Conservation (phyloP, 202 grass and related monocot species). For the Digitaria exilis region DNA sequence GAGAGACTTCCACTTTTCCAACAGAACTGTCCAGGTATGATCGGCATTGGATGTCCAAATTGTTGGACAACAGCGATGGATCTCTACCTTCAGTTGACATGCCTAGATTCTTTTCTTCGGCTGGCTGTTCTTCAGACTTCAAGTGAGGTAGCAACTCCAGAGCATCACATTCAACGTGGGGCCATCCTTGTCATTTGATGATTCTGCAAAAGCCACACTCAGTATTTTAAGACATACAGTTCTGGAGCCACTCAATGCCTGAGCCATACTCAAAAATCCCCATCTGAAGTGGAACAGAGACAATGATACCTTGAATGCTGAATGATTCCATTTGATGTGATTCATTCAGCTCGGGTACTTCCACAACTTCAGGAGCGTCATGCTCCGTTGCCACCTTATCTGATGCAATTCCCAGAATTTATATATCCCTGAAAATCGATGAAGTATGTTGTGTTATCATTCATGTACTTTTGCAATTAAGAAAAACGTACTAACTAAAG, state of each 20-base stretch:
- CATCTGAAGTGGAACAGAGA: constrained; percentile 30
- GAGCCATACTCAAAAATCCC: constrained; percentile 36
- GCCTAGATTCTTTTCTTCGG: constrained; percentile 48
- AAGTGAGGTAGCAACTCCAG: constrained; percentile 34
- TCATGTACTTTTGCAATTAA: constrained; percentile 32
- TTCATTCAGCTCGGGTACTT: constrained; percentile 47
- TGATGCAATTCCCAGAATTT: constrained; percentile 94
- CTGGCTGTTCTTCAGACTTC: constrained; percentile 31
- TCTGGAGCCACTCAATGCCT: constrained; percentile 13
- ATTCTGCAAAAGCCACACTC: constrained; percentile 38
- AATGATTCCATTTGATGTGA: constrained; percentile 43
- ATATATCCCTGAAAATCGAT: constrained; percentile 80
- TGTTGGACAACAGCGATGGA: constrained; percentile 14
- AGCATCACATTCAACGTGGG: constrained; percentile 28
- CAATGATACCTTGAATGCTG: constrained; percentile 42
- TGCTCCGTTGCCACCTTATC: constrained; percentile 34
- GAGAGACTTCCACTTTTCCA: constrained; percentile 40
- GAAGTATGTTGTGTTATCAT: constrained; percentile 25
- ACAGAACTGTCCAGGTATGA: constrained; percentile 24
- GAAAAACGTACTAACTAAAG: constrained; percentile 30
- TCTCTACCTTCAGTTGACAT: constrained; percentile 23
- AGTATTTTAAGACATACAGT: constrained; percentile 24
- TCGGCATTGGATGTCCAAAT: neutral
- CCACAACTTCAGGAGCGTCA: constrained; percentile 38
- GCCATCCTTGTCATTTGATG: constrained; percentile 38